Base-by-base conservation (phyloP, 768 basidiomycete genomes). In the Suillus cothurnatus region DNA sequence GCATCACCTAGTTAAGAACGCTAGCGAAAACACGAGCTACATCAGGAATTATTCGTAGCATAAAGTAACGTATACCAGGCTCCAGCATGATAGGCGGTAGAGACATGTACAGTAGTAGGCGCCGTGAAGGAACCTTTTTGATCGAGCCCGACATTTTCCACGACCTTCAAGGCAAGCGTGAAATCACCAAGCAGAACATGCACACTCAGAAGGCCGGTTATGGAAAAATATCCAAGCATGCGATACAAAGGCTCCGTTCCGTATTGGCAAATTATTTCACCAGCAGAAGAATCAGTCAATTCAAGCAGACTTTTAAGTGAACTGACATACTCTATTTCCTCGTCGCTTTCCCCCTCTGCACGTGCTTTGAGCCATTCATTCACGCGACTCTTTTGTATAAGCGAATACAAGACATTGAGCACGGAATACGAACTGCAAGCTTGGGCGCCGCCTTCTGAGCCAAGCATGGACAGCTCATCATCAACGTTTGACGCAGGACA, bases 381-480 rank as follows among this genome's bases (percentile, higher is more conserved):
- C 78, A 95, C 93, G 77, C 89, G 90, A 6, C 92, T 94, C 79
- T 99, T 99, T 85, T 99, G 97, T 68, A 99, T 96, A 71, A 99
- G 85, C 23, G 95, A 98, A 81, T 99, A 99, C 32, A 99, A 85
- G 45, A 99, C 97, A 79, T 99, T 99, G 71, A 99, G 85, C 32
- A 99, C 97, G 68, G 93, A 95, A 82, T 99, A 99, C 60, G 95
- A 97, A 71, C 92, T 95, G 97, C 97, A 99, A 64, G 96, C 91
- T 87, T 95, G 69, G 15, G 82, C 86, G 68, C 92, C 78, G 76
- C 86, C 86, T 47, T 88, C 89, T 45, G 95, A 93, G 4, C 85
- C 88, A 26, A 99, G 84, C 83, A 95, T 84, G 58, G 84, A 73
- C 45, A 95, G 83, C 75, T 99, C 96, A 71, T 99, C 97, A 47